A percentile compares a stretch with the other conserved stretches of the same genome.
Conservation (phyloP, 768 basidiomycete species). For the Piloderma croceum region DNA sequence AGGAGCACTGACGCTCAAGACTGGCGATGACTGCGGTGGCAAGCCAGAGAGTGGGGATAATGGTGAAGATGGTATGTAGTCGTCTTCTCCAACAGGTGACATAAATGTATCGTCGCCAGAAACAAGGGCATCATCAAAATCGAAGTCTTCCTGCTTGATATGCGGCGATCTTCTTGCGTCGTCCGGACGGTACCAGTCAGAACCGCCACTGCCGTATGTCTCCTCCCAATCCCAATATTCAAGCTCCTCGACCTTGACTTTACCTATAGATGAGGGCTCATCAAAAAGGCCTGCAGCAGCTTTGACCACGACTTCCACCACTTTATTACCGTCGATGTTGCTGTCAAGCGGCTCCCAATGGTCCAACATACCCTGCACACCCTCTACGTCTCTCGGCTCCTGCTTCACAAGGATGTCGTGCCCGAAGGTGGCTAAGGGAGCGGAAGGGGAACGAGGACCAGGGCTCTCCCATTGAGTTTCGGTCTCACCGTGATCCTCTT, state of each 20-base stretch:
- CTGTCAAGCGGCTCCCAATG: constrained; percentile 64
- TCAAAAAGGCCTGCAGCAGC: constrained; percentile 29
- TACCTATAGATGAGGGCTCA: constrained; percentile 15
- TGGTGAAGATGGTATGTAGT: constrained; percentile 3
- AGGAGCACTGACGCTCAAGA: background rate
- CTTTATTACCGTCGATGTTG: constrained; percentile 36
- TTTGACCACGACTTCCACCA: constrained; percentile 38
- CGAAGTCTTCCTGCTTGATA: constrained; percentile 25
- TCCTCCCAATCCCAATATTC: constrained; percentile 40
- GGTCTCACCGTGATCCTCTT: constrained; percentile 46
- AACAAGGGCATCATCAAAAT: constrained; percentile 6
- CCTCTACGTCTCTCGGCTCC: constrained; percentile 41
- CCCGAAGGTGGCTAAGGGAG: constrained; percentile 26
- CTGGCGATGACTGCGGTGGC: background rate
- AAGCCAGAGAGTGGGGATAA: constrained; percentile 8
- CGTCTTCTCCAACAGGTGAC: constrained; percentile 2
- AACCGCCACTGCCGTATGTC: constrained; percentile 16
- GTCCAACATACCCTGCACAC: constrained; percentile 61
- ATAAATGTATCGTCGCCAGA: constrained; percentile 3
- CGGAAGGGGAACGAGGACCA: constrained; percentile 58
- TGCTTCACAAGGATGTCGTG: constrained; percentile 20
- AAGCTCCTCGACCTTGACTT: constrained; percentile 39
- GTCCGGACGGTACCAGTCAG: constrained; percentile 24
- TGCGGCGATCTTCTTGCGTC: constrained; percentile 21
- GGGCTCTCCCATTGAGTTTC: constrained; percentile 62